These are phyloP conservation scores for Ganoderma resinaceum DNA, from an alignment of 1,284 basidiomycete species.

Conservation along the genomic window DNA sequence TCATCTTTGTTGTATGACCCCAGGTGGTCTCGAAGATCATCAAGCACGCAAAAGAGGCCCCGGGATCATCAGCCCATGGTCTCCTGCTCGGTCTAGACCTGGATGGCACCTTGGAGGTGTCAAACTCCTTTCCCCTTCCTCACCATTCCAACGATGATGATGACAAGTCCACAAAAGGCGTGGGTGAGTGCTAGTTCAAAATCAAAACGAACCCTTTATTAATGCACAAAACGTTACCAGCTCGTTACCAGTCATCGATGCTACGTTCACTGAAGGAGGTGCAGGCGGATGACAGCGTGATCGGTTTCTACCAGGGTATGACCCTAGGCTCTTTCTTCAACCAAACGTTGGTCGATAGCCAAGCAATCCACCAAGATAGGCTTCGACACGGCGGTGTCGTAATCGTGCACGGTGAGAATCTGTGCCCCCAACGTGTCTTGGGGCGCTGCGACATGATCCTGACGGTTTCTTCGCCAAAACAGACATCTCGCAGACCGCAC, in stretches of 20 bases:
- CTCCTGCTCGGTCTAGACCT: constrained; percentile 92
- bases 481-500: constrained; percentile 79
- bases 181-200: constrained; percentile 54
- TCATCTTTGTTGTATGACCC: constrained; percentile 1
- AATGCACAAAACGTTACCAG: constrained; percentile 44
- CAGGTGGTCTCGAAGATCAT: constrained; percentile 94
- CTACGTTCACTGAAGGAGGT: constrained; percentile 90
- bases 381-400: constrained; percentile 89
- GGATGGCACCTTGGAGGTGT: constrained; percentile 90
- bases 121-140: constrained; percentile 92
- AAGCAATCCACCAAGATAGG: constrained; percentile 83
- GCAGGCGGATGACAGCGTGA: constrained; percentile 92
- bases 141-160: constrained; percentile 75
- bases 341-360: constrained; percentile 89
- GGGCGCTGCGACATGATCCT: constrained; percentile 13
- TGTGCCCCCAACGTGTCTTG: constrained; percentile 19
- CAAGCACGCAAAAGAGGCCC: constrained; percentile 81
- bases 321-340: constrained; percentile 93
- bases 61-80: constrained; percentile 77
- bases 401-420: constrained; percentile 79
- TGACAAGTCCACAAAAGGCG: constrained; percentile 76
- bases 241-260: constrained; percentile 87
- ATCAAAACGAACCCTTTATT: background rate
- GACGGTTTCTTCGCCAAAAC: constrained; percentile 4
- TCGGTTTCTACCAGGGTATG: constrained; percentile 96